These are phyloP conservation scores for Fonsecaea pedrosoi DNA, from an alignment of 2,329 filamentous ascomycete genomes.

Conservation along the genomic window DNA sequence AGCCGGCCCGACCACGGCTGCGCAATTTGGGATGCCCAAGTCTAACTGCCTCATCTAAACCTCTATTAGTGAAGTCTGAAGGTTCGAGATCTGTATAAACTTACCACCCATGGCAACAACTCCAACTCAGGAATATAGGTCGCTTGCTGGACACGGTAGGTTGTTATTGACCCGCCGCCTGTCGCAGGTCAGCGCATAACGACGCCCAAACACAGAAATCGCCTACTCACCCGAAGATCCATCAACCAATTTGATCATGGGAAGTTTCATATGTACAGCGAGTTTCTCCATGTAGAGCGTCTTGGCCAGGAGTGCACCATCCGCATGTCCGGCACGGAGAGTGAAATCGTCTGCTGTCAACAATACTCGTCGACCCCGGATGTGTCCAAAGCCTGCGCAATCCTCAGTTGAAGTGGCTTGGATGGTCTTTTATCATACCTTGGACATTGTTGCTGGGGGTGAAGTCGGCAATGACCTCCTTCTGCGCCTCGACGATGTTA, in stretches of 20 bases:
- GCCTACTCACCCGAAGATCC: constrained; percentile 61
- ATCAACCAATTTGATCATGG: constrained; percentile 69
- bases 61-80: background rate
- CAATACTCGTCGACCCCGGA: constrained; percentile 56
- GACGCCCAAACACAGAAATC: background rate
- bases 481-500: constrained; percentile 34
- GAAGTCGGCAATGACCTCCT: constrained; percentile 59
- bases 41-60: constrained; percentile 54
- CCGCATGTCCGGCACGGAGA: constrained; percentile 68
- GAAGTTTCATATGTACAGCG: constrained; percentile 62
- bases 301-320: constrained; percentile 64
- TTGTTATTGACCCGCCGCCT: constrained; percentile 40
- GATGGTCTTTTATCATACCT: constrained; percentile 40
- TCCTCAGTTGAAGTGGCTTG: constrained; percentile 21
- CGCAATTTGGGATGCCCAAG: constrained; percentile 68
- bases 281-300: constrained; percentile 68
- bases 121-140: constrained; percentile 12
- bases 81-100: background rate
- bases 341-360: constrained; percentile 71
- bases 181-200: background rate
- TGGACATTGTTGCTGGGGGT: constrained; percentile 69
- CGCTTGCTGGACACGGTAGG: constrained; percentile 5
- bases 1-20: constrained; percentile 68
- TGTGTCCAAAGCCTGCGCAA: background rate
- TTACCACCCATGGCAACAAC: constrained; percentile 13